phyloP scores from a whole-genome alignment of 306 rosid species.

The Dryas alaskensis region DNA sequence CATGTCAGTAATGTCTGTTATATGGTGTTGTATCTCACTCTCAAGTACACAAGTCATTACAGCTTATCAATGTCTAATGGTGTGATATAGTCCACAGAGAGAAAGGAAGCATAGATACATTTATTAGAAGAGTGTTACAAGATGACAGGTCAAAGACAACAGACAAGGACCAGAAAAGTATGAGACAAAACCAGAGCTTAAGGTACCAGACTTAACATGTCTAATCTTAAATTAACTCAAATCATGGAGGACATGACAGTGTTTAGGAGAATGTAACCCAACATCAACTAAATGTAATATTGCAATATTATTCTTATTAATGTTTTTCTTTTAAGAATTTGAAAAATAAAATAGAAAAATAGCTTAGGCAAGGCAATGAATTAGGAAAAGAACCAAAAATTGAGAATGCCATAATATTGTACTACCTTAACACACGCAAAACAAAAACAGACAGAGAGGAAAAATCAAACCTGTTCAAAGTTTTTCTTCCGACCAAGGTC shows the following conservation, averaged over 20 bases:
- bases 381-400: background rate
- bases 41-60: background rate
- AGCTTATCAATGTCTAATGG: background rate
- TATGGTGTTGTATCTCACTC: background rate
- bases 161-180: background rate
- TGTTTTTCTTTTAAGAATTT: background rate
- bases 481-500: slow-evolving; percentile 68
- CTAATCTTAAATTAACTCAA: background rate
- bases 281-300: background rate
- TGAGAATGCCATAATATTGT: background rate
- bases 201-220: background rate
- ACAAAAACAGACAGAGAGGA: background rate
- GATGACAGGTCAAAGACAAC: too few species aligned
- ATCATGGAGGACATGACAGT: background rate
- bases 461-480: slow-evolving; percentile 57
- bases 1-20: background rate
- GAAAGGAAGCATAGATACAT: background rate
- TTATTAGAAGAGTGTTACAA: too few species aligned
- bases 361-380: slow-evolving; percentile 1
- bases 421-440: background rate
- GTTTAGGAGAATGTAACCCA: background rate
- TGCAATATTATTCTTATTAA: background rate
- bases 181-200: background rate
- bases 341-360: background rate
- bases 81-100: background rate